phyloP scores from a whole-genome alignment of 805 yeast species.

The Clavispora asparagi region DNA sequence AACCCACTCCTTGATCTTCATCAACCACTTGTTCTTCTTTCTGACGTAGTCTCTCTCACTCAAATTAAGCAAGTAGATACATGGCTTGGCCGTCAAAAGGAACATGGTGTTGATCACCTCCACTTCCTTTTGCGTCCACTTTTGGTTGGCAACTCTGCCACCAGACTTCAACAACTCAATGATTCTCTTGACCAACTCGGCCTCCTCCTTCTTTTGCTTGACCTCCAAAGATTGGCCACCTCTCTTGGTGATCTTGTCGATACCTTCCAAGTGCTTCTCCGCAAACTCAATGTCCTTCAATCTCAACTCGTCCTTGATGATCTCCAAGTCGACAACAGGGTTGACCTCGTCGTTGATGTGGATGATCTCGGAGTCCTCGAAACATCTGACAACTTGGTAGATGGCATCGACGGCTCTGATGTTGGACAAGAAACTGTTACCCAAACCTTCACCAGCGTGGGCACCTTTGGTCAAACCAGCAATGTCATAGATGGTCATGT shows the following conservation, averaged over 20 bases:
- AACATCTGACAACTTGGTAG: conserved; percentile 56
- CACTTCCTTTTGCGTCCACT: conserved; percentile 88
- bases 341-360: conserved; percentile 86
- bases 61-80: conserved; percentile 86
- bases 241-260: conserved; percentile 74
- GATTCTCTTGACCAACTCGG: conserved; percentile 65
- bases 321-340: conserved; percentile 91
- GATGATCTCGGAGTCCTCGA: conserved; percentile 95
- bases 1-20: conserved; percentile 86
- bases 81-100: conserved; percentile 91
- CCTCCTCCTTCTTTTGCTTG: conserved; percentile 84
- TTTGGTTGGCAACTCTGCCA: conserved; percentile 79
- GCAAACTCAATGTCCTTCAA: conserved; percentile 95
- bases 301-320: conserved; percentile 86
- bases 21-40: conserved; percentile 82
- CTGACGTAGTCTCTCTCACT: conserved; percentile 84
- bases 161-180: conserved; percentile 77
- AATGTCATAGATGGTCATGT: conserved; percentile 18
- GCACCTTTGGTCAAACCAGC: conserved; percentile 57
- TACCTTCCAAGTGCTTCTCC: conserved; percentile 70
- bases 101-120: conserved; percentile 83
- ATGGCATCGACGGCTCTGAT: conserved; percentile 70
- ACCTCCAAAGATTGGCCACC: conserved; percentile 89
- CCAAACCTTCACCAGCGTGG: conserved; percentile 61
- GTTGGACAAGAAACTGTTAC: conserved; percentile 66